Evolutionary conservation across 768 basidiomycete species (phyloP), one percentile per base, ranked within the genome.

Genomic region (Astraeus odoratus): DNA sequence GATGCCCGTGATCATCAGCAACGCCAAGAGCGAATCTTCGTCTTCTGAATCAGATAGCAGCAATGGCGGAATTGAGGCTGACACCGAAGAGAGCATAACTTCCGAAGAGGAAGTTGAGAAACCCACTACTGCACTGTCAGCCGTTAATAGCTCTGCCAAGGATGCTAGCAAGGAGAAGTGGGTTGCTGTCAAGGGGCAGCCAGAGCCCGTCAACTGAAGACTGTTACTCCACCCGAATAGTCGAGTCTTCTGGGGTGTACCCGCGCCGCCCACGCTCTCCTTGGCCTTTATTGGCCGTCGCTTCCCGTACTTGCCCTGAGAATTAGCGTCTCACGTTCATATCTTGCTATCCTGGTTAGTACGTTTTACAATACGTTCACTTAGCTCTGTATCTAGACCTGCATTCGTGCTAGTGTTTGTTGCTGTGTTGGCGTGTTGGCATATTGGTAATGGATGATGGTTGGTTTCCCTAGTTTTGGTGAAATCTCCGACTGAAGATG

Each of bases 51-150:
- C 76, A 22, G 82, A 82, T 54, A 71, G 61, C 46, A 77, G 68
- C 58, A 80, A 73, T 15, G 78, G 77, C 12, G 73, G 70, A 16
- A 74, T 74, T 42, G 86, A 86, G 47, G 83, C 81, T 7, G 86
- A 88, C 56, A 77, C 77, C 19, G 86, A 88, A 62, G 83, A 81
- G 57, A 85, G 83, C 56, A 67, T 83, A 51, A 81, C 83, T 3
- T 85, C 83, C 26, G 86, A 87, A 54, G 85, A 74, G 46, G 77
- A 86, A 56, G 57, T 60, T 18, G 75, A 80, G 31, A 76, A 75
- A 55, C 53, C 58, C 16, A 60, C 57, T 35, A 60, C 56, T 23
- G 44, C 40, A 25, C 39, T 44, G 42, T 40, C 44, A 4, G 33
- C 23, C 3, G n/a, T 39, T 23, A 39, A n/a, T 22, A 20, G 44